These are phyloP conservation scores for Saccharomyces hybrid DNA, from an alignment of 1,139 yeast species.

Conservation along the genomic window DNA sequence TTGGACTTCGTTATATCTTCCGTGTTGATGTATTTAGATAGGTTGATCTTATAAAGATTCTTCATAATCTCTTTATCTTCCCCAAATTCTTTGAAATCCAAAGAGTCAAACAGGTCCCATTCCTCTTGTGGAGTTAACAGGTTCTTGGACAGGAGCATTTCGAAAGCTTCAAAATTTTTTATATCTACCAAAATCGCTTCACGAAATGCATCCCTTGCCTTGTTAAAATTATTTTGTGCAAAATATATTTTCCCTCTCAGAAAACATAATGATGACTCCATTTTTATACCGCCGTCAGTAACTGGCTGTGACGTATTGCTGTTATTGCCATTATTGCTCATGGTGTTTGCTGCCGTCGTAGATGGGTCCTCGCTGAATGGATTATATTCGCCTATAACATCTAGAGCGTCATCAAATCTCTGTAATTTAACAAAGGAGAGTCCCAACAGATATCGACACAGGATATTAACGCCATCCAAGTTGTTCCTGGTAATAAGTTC, in stretches of 20 bases:
- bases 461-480: conserved; percentile 43
- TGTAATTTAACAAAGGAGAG: conserved; percentile 66
- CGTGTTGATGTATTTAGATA: conserved; percentile 65
- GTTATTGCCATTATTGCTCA: conserved; percentile 7
- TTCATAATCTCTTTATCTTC: conserved; percentile 75
- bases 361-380: conserved; percentile 40
- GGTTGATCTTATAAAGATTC: conserved; percentile 64
- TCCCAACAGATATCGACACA: conserved; percentile 79
- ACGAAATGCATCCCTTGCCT: conserved; percentile 79
- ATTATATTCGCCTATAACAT: conserved; percentile 74
- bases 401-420: conserved; percentile 83
- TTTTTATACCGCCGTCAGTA: conserved; percentile 66
- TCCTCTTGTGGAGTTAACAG: conserved; percentile 80
- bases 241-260: conserved; percentile 79
- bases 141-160: conserved; percentile 65
- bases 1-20: conserved; percentile 60
- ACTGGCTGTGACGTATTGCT: conserved; percentile 17
- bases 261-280: conserved; percentile 83
- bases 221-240: conserved; percentile 74
- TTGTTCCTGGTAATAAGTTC: conserved; percentile 42
- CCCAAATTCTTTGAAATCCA: conserved; percentile 64
- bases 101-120: conserved; percentile 62
- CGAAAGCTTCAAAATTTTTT: conserved; percentile 88
- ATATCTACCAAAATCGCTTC: conserved; percentile 86
- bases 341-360: conserved; percentile 16